phyloP scores from a whole-genome alignment of 306 rosid species.

The Ochetophila trinervis region DNA sequence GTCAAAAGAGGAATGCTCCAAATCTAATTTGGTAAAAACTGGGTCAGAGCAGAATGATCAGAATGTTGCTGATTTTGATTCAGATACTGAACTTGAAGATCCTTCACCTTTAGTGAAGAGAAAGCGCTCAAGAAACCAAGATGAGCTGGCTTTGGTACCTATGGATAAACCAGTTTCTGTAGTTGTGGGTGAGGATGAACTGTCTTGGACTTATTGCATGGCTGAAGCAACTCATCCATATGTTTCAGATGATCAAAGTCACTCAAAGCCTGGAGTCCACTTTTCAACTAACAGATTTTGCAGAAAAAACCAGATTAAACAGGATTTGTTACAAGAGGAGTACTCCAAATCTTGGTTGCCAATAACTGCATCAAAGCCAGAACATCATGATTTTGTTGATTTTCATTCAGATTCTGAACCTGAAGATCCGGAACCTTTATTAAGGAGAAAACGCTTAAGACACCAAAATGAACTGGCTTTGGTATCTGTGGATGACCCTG shows the following conservation, averaged over 20 bases:
- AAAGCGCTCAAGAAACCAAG: background rate
- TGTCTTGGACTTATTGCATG: no score
- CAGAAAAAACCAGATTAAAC: no score
- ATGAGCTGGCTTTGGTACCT: background rate
- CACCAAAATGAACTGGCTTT: background rate
- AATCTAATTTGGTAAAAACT: background rate
- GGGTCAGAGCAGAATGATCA: background rate
- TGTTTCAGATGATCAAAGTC: no score
- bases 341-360: no score
- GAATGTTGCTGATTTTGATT: background rate
- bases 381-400: no score
- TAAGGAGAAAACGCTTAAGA: background rate
- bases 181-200: no score
- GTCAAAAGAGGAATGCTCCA: background rate
- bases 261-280: no score
- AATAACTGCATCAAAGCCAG: no score
- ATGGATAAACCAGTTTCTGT: background rate
- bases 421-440: slow-evolving; percentile 1
- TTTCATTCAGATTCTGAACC: background rate
- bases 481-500: background rate
- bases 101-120: background rate
- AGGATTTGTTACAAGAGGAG: no score
- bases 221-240: no score
- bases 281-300: no score
- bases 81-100: slow-evolving; percentile 9